Percentiles rank a stretch among this genome's conserved stretches.
These are phyloP conservation scores for Magnusiomyces starmeri DNA, from an alignment of 1,139 yeast species.

Conservation along the genomic window DNA sequence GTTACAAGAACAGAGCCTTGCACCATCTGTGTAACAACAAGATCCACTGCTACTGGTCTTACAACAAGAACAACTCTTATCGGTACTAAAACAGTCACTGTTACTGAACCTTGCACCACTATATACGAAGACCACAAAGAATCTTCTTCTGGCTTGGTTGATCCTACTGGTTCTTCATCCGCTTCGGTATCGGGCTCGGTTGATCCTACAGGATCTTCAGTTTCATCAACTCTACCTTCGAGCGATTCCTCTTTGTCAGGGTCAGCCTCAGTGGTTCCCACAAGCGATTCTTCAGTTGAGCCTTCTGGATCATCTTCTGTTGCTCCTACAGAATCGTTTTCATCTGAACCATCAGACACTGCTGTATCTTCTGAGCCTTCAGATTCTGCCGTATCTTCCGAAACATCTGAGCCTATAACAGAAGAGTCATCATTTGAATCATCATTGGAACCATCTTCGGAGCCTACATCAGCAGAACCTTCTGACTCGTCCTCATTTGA, in stretches of 20 bases:
- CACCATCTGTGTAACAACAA: not conserved
- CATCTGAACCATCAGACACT: no score
- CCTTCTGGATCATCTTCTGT: not conserved
- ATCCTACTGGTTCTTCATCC: not conserved
- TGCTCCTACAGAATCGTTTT: no score
- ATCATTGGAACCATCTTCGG: not conserved
- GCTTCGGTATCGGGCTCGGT: not conserved
- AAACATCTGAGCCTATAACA: not conserved
- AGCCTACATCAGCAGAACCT: not conserved
- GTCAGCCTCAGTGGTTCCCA: no score
- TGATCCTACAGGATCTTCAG: not conserved
- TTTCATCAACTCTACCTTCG: no score
- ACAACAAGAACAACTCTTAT: not conserved
- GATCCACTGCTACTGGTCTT: not conserved
- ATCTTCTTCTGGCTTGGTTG: not conserved
- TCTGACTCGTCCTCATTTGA: not conserved
- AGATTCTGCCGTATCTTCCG: not conserved
- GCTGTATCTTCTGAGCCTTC: not conserved
- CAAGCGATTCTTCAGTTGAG: no score
- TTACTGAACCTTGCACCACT: slow-evolving; percentile 1
- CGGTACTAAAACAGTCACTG: not conserved
- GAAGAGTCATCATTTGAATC: no score
- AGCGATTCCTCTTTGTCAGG: no score
- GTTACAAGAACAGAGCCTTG: not conserved
- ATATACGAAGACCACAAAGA: not conserved